phyloP scores from a whole-genome alignment of 2,329 filamentous ascomycete genomes.

The Exophiala calicioides region DNA sequence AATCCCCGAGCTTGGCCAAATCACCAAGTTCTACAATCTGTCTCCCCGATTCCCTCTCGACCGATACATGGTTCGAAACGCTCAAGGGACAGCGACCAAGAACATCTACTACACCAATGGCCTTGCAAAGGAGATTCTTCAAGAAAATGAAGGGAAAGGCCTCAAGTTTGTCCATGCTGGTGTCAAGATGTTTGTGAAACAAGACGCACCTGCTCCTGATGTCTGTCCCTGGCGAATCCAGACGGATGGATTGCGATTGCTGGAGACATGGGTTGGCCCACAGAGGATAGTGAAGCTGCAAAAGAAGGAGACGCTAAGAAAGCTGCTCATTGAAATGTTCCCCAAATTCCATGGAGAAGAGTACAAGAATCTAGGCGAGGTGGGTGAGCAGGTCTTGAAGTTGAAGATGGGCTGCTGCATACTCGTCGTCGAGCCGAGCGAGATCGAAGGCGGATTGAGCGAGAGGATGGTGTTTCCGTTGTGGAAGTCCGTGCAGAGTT shows the following conservation, averaged over 20 bases:
- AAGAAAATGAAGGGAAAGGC: conserved; percentile 82
- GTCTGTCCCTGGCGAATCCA: conserved; percentile 95
- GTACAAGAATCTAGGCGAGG: conserved; percentile 78
- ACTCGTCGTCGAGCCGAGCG: conserved; percentile 75
- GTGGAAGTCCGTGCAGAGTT: conserved; percentile 87
- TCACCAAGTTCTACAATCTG: conserved; percentile 82
- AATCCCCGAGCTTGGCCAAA: conserved; percentile 73
- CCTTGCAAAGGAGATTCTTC: conserved; percentile 80
- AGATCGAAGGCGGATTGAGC: conserved; percentile 59
- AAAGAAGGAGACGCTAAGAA: conserved; percentile 76
- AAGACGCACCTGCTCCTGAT: conserved; percentile 82
- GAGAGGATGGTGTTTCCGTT: conserved; percentile 88
- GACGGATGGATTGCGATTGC: conserved; percentile 85
- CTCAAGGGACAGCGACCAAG: conserved; percentile 80
- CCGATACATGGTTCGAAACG: conserved; percentile 95
- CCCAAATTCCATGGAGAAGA: conserved; percentile 76
- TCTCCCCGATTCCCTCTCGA: conserved; percentile 82
- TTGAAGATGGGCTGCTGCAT: conserved; percentile 92
- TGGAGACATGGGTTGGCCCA: conserved; percentile 85
- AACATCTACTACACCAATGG: conserved; percentile 95
- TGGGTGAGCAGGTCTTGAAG: conserved; percentile 77
- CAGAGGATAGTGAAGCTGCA: conserved; percentile 72
- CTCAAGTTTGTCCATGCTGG: conserved; percentile 96
- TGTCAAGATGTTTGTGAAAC: conserved; percentile 99
- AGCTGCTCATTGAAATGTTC: conserved; percentile 93